Evolutionary conservation across 352 stramenopile species (phyloP).

Genomic region (Peronospora destructor): DNA sequence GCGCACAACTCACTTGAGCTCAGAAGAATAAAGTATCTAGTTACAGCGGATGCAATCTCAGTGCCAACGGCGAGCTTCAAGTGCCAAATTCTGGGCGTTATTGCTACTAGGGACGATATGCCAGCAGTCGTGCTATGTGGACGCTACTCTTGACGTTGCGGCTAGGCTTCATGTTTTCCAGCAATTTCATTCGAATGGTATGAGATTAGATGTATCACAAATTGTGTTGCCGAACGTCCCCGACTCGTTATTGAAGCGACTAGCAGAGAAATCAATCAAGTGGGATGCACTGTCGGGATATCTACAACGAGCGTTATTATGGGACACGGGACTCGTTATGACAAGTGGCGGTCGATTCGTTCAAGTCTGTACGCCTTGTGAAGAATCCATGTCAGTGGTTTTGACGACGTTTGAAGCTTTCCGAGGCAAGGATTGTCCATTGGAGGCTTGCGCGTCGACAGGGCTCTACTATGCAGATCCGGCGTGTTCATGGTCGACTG

Average conservation of each 20-base stretch:
- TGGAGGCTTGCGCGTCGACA: constrained; percentile 28
- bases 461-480: constrained; percentile 29
- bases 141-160: constrained; percentile 22
- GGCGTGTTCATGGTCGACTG: constrained; percentile 23
- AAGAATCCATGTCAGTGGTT: constrained; percentile 37
- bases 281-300: constrained; percentile 33
- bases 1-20: constrained; percentile 11
- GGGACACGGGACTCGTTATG: constrained; percentile 43
- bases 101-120: constrained; percentile 6
- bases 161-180: constrained; percentile 21
- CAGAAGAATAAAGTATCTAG: constrained; percentile 16
- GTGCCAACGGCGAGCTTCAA: constrained; percentile 1
- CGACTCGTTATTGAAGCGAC: constrained; percentile 17
- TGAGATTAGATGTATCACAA: constrained; percentile 3
- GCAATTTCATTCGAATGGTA: neutral
- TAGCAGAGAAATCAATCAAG: constrained; percentile 21
- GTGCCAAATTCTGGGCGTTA: constrained; percentile 1
- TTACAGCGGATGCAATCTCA: constrained; percentile 8
- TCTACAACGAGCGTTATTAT: constrained; percentile 49
- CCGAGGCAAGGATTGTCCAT: constrained; percentile 12
- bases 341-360: constrained; percentile 28
- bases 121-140: constrained; percentile 1
- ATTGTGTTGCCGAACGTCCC: constrained; percentile 23
- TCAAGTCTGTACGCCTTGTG: constrained; percentile 44
- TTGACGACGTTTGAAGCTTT: constrained; percentile 42